These are phyloP conservation scores for Penicillium dipodomyicola DNA, from an alignment of 495 filamentous ascomycete genomes.

Conservation along the genomic window DNA sequence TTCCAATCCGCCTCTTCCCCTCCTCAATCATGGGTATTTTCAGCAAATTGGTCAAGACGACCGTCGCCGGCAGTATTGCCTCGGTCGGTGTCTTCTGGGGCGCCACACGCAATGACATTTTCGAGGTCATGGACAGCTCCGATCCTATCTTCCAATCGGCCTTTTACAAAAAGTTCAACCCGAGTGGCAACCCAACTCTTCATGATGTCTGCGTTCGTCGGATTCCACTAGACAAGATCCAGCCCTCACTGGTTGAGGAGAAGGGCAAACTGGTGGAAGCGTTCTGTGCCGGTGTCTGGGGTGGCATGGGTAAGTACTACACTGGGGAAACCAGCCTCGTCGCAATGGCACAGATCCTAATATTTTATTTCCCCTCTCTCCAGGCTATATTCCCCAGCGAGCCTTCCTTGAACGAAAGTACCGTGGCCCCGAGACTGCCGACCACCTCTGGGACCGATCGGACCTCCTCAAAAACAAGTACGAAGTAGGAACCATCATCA, in stretches of 20 bases:
- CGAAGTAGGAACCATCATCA: conserved; percentile 61
- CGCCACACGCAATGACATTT: conserved; percentile 44
- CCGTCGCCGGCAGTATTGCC: conserved; percentile 41
- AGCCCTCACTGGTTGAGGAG: conserved; percentile 60
- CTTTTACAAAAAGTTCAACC: conserved; percentile 58
- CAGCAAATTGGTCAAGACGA: conserved; percentile 41
- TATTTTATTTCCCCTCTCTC: neutral
- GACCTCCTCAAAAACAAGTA: conserved; percentile 56
- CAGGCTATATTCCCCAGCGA: conserved; percentile 65
- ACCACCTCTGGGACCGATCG: conserved; percentile 60
- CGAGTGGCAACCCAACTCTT: conserved; percentile 56
- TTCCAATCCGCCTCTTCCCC: neutral
- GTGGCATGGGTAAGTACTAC: conserved; percentile 55
- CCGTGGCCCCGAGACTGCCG: conserved; percentile 55
- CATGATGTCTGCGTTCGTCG: conserved; percentile 62
- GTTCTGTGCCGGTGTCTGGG: conserved; percentile 66
- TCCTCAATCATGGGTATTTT: conserved; percentile 47
- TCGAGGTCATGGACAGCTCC: conserved; percentile 49
- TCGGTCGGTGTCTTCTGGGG: conserved; percentile 44
- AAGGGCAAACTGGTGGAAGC: conserved; percentile 58
- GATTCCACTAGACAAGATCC: conserved; percentile 61
- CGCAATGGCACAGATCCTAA: neutral
- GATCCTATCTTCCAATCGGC: conserved; percentile 62
- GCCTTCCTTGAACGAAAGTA: conserved; percentile 61
- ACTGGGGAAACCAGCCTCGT: neutral